Percentiles rank a stretch among this genome's conserved stretches.
These are phyloP conservation scores for Penicillium sclerotigenum DNA, from an alignment of 2,329 filamentous ascomycete species.

Conservation along the genomic window DNA sequence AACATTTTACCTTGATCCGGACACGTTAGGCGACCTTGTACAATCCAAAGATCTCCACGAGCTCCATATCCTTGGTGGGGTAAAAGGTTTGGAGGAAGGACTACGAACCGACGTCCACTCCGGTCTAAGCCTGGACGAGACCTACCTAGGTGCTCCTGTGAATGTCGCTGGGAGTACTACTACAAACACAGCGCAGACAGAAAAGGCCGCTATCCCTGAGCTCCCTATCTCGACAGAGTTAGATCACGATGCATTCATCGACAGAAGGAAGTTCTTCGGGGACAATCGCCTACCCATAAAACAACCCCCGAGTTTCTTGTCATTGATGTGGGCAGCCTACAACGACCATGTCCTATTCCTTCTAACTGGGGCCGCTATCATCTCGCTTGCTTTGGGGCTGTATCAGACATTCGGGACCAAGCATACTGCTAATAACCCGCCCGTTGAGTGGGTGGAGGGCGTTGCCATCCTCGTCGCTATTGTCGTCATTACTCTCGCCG, in stretches of 20 bases:
- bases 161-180: neutral
- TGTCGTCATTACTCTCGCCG: slow-evolving; percentile 66
- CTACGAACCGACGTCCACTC: slow-evolving; percentile 56
- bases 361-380: slow-evolving; percentile 63
- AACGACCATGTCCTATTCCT: slow-evolving; percentile 74
- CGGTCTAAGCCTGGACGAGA: slow-evolving; percentile 65
- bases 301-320: slow-evolving; percentile 63
- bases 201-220: neutral
- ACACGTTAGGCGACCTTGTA: neutral
- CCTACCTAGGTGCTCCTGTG: slow-evolving; percentile 50
- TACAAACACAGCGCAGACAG: neutral
- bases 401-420: slow-evolving; percentile 46
- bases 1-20: neutral
- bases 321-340: slow-evolving; percentile 71
- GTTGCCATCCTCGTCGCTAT: slow-evolving; percentile 69
- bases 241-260: slow-evolving; percentile 28
- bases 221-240: neutral
- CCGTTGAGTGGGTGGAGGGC: slow-evolving; percentile 69
- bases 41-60: neutral
- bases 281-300: slow-evolving; percentile 64
- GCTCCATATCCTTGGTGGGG: slow-evolving; percentile 28
- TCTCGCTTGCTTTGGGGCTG: slow-evolving; percentile 69
- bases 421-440: slow-evolving; percentile 23
- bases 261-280: slow-evolving; percentile 61
- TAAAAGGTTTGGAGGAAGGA: slow-evolving; percentile 63